Percentiles rank a stretch among this genome's conserved stretches.
Conservation (phyloP, 176 grass and related monocot genomes). For the Raddia guianensis region DNA sequence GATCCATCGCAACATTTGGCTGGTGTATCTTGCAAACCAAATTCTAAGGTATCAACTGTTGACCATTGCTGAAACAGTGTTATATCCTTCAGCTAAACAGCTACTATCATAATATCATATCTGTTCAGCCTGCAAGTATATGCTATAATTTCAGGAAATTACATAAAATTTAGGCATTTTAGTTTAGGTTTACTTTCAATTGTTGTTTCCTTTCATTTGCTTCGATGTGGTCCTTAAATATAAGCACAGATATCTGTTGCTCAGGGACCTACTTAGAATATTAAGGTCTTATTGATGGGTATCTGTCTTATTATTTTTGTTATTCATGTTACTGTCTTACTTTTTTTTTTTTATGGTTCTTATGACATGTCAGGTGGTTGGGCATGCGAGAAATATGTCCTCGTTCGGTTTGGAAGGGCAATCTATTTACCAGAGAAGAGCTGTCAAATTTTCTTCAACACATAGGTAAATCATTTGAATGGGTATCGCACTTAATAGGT, state of each 20-base stretch:
- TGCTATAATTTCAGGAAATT: constrained; percentile 18
- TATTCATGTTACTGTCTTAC: constrained; percentile 15
- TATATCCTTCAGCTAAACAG: constrained; percentile 31
- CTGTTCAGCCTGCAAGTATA: constrained; percentile 8
- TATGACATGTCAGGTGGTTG: constrained; percentile 53
- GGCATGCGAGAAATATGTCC: constrained; percentile 71
- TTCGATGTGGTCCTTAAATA: not conserved
- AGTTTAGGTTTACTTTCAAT: not conserved
- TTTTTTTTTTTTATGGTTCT: constrained; percentile 44
- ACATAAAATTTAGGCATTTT: constrained; percentile 17
- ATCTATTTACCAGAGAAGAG: constrained; percentile 78
- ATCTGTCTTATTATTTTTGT: constrained; percentile 23
- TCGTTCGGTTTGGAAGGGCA: constrained; percentile 87
- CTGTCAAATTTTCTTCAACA: constrained; percentile 64
- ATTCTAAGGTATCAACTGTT: constrained; percentile 57
- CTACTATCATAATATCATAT: constrained; percentile 12
- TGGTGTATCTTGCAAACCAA: constrained; percentile 51
- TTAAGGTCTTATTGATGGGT: constrained; percentile 2
- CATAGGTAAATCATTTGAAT: constrained; percentile 52
- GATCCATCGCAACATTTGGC: constrained; percentile 59
- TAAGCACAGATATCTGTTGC: constrained; percentile 11
- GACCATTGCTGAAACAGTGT: constrained; percentile 26
- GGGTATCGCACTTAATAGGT: too few relatives aligned
- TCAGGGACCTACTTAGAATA: constrained; percentile 14
- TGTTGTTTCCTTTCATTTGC: constrained; percentile 16